Evolutionary conservation across 805 yeast genomes (phyloP), one percentile per base, ranked within the genome.

Genomic region (Saturnispora saitoi): DNA sequence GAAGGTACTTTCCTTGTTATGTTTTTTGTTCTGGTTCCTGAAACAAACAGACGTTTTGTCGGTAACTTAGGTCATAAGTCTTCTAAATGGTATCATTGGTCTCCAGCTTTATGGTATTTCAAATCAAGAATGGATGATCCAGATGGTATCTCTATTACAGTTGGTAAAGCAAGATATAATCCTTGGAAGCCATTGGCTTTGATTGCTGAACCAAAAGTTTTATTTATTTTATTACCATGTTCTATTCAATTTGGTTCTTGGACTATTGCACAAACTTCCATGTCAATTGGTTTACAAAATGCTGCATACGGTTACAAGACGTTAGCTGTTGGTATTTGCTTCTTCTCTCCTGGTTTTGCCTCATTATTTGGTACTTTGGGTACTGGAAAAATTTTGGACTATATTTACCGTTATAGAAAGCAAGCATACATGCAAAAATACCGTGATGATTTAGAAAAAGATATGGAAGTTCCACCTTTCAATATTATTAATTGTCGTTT

Each of bases 41-140:
- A 89, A 60, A 88, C 96, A 0, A 75, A 76, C 36, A 70, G 95
- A 48, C 64, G 75, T 5, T 61, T 84, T 8, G 91, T 80, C 1
- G 96, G 95, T 0, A 86, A 86, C 61, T 86, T 89, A 1, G 76
- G 89, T 1, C 65, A 80, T 1, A 57, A 54, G 3, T 95, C 95
- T 0, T 60, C 55, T 30, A 54, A 49, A 0, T 32, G 63, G 4
- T 14, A 72, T 3, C 71, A 77, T 52, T 67, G 57, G 42, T 71
- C 81, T 1, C 79, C 81, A 0, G 57, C 76, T 1, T 58, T 79
- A 45, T 22, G 29, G 2, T 54, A 58, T 31, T 52, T 69, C 17
- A 57, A 58, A 29, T 53, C 56, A n/a, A 59, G 68, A 51, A 45
- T 70, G 9, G 24, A 22, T 11, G 46, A 43, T 9, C 12, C 20